These are phyloP conservation scores for Hymenoscyphus infarciens DNA, from an alignment of 2,329 filamentous ascomycete genomes.

Conservation along the genomic window DNA sequence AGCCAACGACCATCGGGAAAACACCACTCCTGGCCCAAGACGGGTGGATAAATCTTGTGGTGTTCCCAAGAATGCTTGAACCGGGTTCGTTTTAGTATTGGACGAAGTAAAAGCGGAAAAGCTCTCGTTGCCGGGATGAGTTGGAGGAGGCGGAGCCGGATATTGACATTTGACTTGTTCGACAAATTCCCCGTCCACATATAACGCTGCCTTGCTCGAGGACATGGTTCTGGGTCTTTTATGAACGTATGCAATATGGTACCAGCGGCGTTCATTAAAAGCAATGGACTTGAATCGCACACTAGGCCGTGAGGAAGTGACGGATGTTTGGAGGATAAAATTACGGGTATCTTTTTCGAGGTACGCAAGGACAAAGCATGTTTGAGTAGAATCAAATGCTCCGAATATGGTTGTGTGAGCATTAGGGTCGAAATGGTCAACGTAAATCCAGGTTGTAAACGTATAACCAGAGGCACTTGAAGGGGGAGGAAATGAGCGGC, in stretches of 20 bases:
- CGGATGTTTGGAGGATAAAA: conserved; percentile 93
- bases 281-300: conserved; percentile 83
- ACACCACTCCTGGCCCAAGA: conserved; percentile 67
- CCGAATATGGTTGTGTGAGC: conserved; percentile 95
- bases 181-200: conserved; percentile 88
- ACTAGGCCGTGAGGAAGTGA: conserved; percentile 80
- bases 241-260: conserved; percentile 89
- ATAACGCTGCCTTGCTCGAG: conserved; percentile 79
- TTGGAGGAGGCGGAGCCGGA: conserved; percentile 67
- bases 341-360: conserved; percentile 90
- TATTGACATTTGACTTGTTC: conserved; percentile 91
- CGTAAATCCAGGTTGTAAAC: conserved; percentile 80
- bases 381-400: conserved; percentile 86
- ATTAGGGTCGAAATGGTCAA: conserved; percentile 79
- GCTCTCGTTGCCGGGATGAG: conserved; percentile 60
- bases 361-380: conserved; percentile 91
- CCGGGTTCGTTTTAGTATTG: conserved; percentile 57
- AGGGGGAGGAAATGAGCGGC: conserved; percentile 77
- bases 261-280: conserved; percentile 80
- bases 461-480: conserved; percentile 79
- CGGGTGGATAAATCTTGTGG: conserved; percentile 80
- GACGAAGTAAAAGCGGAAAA: conserved; percentile 68
- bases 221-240: conserved; percentile 70
- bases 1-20: conserved; percentile 83
- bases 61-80: conserved; percentile 92